phyloP scores from a whole-genome alignment of 2,329 filamentous ascomycete species.

The Aspergillus ustus region DNA sequence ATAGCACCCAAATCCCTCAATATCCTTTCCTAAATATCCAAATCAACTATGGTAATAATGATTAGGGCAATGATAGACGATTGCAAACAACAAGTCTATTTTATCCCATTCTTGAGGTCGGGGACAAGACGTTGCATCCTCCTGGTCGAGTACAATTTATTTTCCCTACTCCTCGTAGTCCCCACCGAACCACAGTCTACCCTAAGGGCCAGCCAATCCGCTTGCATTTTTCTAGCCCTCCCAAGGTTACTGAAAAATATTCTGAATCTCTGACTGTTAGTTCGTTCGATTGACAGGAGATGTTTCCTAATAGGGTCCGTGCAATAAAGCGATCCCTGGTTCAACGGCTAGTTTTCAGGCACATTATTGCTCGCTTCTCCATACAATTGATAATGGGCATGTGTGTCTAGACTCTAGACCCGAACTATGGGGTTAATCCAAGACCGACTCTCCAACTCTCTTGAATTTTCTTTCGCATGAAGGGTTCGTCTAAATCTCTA shows the following conservation, averaged over 20 bases:
- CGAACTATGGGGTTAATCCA: neutral
- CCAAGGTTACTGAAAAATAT: neutral
- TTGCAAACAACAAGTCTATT: neutral
- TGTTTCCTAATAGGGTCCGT: neutral
- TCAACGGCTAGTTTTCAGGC: neutral
- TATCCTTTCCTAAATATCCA: neutral
- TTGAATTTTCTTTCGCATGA: neutral
- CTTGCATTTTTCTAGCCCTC: neutral
- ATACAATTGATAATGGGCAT: neutral
- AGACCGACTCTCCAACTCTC: neutral
- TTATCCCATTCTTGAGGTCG: no score
- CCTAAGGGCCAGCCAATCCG: constrained; percentile 2
- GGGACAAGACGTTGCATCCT: neutral
- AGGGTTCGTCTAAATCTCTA: neutral
- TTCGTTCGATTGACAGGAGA: constrained; percentile 7
- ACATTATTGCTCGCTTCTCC: neutral
- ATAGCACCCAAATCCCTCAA: neutral
- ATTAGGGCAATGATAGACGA: neutral
- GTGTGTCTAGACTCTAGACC: neutral
- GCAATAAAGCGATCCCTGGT: neutral
- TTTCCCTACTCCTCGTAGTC: neutral
- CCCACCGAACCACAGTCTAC: neutral
- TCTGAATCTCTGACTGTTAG: neutral
- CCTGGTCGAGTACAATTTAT: neutral
- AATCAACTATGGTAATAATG: neutral